These are phyloP conservation scores for Lithohypha guttulata DNA, from an alignment of 2,329 filamentous ascomycete genomes.

Conservation along the genomic window DNA sequence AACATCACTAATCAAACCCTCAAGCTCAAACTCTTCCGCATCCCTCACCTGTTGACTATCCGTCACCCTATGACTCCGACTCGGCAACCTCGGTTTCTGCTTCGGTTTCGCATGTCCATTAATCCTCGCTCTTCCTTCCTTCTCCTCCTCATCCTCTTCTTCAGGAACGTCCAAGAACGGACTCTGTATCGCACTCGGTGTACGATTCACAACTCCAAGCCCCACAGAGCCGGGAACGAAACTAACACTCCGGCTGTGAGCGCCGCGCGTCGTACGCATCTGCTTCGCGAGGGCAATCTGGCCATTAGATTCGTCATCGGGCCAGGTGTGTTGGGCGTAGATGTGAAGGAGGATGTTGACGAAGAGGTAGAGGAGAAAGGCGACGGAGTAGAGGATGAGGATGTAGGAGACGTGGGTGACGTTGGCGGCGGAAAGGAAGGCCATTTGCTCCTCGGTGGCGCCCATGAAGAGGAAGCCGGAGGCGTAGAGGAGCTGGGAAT, in stretches of 20 bases:
- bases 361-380: slow-evolving; percentile 85
- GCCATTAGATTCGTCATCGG: slow-evolving; percentile 25
- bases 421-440: slow-evolving; percentile 57
- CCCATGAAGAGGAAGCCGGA: slow-evolving; percentile 96
- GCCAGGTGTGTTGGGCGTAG: slow-evolving; percentile 57
- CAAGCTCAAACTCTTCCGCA: slow-evolving; percentile 87
- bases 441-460: slow-evolving; percentile 93
- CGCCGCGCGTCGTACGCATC: not conserved
- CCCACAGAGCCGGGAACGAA: slow-evolving; percentile 6
- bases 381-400: slow-evolving; percentile 78
- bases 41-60: slow-evolving; percentile 52
- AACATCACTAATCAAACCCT: slow-evolving; percentile 80
- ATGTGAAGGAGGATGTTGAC: slow-evolving; percentile 74
- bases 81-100: slow-evolving; percentile 11
- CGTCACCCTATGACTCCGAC: slow-evolving; percentile 12
- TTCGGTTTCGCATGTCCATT: slow-evolving; percentile 1
- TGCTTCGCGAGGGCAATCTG: slow-evolving; percentile 3
- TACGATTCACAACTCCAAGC: not conserved
- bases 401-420: slow-evolving; percentile 89
- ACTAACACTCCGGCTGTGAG: slow-evolving; percentile 2
- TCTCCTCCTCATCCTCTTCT: slow-evolving; percentile 23
- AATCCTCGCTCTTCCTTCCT: slow-evolving; percentile 10
- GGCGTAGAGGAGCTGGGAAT: slow-evolving; percentile 66
- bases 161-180: slow-evolving; percentile 16
- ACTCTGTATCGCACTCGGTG: not conserved